phyloP scores from a whole-genome alignment of 179 eudicot genomes.

The Silene vulgaris region DNA sequence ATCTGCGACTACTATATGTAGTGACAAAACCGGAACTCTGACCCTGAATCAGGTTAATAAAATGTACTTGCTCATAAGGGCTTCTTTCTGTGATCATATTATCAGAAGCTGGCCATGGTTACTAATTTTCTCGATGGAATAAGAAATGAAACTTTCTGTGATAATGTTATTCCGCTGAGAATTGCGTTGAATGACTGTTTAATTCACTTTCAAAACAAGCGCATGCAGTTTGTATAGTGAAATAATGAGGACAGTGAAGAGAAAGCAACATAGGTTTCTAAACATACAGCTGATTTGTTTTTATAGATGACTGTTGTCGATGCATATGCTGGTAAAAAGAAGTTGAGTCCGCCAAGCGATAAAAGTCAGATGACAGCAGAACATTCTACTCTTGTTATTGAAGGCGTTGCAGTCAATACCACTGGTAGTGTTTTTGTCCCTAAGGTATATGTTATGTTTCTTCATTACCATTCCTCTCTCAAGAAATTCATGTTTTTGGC shows the following conservation, averaged over 20 bases:
- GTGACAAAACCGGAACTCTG: conserved; percentile 95
- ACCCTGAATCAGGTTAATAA: conserved; percentile 74
- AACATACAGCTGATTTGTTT: conserved; percentile 6
- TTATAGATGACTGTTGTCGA: conserved; percentile 89
- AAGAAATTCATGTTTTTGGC: not conserved
- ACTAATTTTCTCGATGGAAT: not conserved
- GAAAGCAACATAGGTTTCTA: conserved; percentile 5
- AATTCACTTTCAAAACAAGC: not conserved
- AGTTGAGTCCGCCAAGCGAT: conserved; percentile 54
- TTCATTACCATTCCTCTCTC: not conserved
- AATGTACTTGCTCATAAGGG: not conserved
- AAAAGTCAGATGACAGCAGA: conserved; percentile 35
- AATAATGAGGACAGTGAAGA: not conserved
- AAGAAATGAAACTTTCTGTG: no score
- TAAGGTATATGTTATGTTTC: conserved; percentile 41
- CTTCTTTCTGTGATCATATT: conserved; percentile 4
- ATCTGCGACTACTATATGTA: conserved; percentile 95
- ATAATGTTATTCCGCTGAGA: no score
- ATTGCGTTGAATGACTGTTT: no score
- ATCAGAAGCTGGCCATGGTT: not conserved
- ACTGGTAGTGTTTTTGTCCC: conserved; percentile 73
- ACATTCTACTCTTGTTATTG: conserved; percentile 53
- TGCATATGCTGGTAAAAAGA: conserved; percentile 63
- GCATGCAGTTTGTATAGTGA: not conserved
- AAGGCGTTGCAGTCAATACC: conserved; percentile 78